phyloP scores from a whole-genome alignment of 2,329 filamentous ascomycete species.

The Curvularia sp. region DNA sequence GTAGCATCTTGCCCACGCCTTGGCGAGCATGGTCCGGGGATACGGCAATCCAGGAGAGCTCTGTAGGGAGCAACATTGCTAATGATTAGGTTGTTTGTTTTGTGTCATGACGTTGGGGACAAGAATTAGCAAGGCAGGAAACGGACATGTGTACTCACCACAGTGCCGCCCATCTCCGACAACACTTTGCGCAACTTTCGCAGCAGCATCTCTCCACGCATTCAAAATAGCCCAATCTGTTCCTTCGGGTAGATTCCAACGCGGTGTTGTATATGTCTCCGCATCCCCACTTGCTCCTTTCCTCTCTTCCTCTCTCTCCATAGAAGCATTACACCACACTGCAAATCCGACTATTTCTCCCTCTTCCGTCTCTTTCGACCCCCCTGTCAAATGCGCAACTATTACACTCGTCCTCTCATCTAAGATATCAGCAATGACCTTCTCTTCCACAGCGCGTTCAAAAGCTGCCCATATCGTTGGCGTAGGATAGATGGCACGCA shows the following conservation, averaged over 20 bases:
- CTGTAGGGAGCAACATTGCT: not conserved
- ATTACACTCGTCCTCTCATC: conserved; percentile 13
- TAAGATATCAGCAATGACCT: conserved; percentile 10
- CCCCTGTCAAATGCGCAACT: not conserved
- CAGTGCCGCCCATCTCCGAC: conserved; percentile 14
- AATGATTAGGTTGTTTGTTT: not conserved
- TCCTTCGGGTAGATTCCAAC: conserved; percentile 13
- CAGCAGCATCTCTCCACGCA: conserved; percentile 12
- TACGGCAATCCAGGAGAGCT: conserved; percentile 18
- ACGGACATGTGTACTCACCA: conserved; percentile 5
- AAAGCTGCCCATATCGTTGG: conserved; percentile 11
- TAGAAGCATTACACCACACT: conserved; percentile 11
- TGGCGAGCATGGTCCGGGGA: conserved; percentile 8
- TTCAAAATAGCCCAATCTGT: conserved; percentile 13
- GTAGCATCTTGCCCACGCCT: conserved; percentile 11
- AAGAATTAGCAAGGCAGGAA: not conserved
- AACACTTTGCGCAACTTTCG: conserved; percentile 2
- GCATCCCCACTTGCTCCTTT: not conserved
- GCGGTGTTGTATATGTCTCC: conserved; percentile 3
- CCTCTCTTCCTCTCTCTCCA: not conserved
- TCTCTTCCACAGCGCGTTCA: conserved; percentile 11
- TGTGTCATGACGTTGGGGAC: not conserved
- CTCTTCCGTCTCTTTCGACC: not conserved
- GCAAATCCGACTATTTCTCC: conserved; percentile 12
- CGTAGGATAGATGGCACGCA: conserved; percentile 17